These are phyloP conservation scores for Phytophthora aleatoria DNA, from an alignment of 352 stramenopile genomes.

Conservation along the genomic window DNA sequence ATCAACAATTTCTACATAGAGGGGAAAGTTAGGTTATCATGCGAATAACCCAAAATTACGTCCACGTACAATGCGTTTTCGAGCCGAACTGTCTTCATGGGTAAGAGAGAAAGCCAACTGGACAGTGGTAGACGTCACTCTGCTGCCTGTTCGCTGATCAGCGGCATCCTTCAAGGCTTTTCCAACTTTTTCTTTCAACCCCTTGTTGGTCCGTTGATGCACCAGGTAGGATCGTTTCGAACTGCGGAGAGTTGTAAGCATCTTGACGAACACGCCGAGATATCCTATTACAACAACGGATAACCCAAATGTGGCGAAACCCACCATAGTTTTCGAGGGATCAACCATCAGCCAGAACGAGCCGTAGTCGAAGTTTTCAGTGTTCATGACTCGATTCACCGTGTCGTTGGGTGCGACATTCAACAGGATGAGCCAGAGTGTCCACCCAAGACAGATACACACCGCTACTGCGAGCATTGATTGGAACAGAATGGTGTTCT, in stretches of 20 bases:
- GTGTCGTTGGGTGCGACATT: slow-evolving; percentile 30
- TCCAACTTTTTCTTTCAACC: not conserved
- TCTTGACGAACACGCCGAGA: slow-evolving; percentile 13
- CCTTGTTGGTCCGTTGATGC: not conserved
- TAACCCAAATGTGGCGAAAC: slow-evolving; percentile 16
- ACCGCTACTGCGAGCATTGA: not conserved
- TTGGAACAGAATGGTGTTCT: not conserved
- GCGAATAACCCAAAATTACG: not conserved
- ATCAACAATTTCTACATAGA: too few species aligned
- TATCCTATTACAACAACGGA: slow-evolving; percentile 21
- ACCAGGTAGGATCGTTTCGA: slow-evolving; percentile 3
- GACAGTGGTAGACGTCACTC: not conserved
- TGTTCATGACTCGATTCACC: slow-evolving; percentile 39
- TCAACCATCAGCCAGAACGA: slow-evolving; percentile 38
- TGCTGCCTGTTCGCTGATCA: not conserved
- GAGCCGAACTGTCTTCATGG: not conserved
- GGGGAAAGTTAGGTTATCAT: too few species aligned
- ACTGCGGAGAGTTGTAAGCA: slow-evolving; percentile 4
- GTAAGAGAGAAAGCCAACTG: not conserved
- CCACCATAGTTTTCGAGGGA: slow-evolving; percentile 9
- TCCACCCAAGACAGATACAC: slow-evolving; percentile 25
- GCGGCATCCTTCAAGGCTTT: not conserved
- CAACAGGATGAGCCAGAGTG: slow-evolving; percentile 31
- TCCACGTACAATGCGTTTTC: slow-evolving; percentile 23
- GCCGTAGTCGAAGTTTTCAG: slow-evolving; percentile 30